Conservation (phyloP, 768 basidiomycete genomes). For the Chalciporus sphaerocephalus region DNA sequence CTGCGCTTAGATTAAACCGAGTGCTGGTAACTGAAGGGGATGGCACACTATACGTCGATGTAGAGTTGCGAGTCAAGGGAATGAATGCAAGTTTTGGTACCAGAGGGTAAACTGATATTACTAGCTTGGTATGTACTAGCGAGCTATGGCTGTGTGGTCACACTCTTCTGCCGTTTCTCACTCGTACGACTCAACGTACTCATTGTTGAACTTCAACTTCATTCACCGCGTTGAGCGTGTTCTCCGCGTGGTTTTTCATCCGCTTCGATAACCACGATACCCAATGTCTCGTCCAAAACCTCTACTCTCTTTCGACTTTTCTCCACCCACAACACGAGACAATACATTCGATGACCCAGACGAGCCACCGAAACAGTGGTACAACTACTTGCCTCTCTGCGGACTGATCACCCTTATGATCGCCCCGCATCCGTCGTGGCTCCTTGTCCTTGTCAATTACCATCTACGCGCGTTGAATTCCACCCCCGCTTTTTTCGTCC, state of each 20-base stretch:
- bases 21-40: no score
- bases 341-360: slow-evolving; percentile 30
- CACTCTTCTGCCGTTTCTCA: no score
- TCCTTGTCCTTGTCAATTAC: slow-evolving; percentile 64
- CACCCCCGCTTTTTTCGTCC: slow-evolving; percentile 44
- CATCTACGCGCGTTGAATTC: slow-evolving; percentile 54
- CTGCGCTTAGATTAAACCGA: no score
- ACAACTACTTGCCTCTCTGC: slow-evolving; percentile 53
- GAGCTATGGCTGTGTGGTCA: no score
- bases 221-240: background rate
- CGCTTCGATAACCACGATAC: slow-evolving; percentile 2
- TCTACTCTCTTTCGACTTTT: slow-evolving; percentile 28
- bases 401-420: slow-evolving; percentile 53
- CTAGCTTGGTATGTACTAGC: no score
- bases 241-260: background rate
- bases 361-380: slow-evolving; percentile 45
- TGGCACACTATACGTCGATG: no score
- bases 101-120: no score
- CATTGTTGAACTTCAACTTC: no score
- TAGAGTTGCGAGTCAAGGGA: no score
- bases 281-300: slow-evolving; percentile 20
- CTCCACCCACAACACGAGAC: slow-evolving; percentile 13
- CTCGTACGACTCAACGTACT: no score
- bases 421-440: slow-evolving; percentile 69
- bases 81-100: no score